Conservation (phyloP, 345 rosid species). For the Carallia brachiata region DNA sequence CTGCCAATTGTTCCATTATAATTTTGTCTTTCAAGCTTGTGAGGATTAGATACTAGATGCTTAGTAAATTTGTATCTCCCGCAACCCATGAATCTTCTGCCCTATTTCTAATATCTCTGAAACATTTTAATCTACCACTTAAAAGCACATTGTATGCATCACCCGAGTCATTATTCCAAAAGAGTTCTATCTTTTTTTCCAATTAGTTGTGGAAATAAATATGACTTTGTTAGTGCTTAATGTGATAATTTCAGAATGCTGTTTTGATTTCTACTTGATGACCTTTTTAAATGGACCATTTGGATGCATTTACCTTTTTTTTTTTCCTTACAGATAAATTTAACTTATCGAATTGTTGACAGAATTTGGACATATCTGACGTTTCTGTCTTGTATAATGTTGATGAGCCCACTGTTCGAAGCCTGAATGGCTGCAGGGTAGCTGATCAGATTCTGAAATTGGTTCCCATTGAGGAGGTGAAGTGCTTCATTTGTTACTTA, state of each 20-base stretch:
- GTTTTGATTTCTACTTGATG: neutral
- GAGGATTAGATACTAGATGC: neutral
- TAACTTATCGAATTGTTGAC: slow-evolving; percentile 22
- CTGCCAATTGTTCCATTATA: neutral
- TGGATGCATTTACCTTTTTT: neutral
- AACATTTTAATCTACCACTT: neutral
- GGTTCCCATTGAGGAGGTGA: slow-evolving; percentile 24
- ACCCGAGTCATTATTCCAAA: neutral
- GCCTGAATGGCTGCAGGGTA: slow-evolving; percentile 34
- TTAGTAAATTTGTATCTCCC: neutral
- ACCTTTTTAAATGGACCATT: neutral
- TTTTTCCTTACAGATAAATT: neutral
- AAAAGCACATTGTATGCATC: neutral
- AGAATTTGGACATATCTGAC: slow-evolving; percentile 82
- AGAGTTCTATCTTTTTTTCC: neutral
- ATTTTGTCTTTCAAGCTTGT: neutral
- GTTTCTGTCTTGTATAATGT: slow-evolving; percentile 14
- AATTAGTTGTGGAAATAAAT: neutral
- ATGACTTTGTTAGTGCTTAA: neutral
- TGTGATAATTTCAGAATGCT: no score
- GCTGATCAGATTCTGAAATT: no score
- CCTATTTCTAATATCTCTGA: neutral
- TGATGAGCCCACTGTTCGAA: slow-evolving; percentile 29
- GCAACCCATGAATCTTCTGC: neutral
- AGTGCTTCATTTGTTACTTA: no score